A percentile compares a stretch with the other conserved stretches of the same genome.
These are phyloP conservation scores for Linnemannia zychae DNA, from an alignment of 192 early-diverging fungal species.

Conservation along the genomic window DNA sequence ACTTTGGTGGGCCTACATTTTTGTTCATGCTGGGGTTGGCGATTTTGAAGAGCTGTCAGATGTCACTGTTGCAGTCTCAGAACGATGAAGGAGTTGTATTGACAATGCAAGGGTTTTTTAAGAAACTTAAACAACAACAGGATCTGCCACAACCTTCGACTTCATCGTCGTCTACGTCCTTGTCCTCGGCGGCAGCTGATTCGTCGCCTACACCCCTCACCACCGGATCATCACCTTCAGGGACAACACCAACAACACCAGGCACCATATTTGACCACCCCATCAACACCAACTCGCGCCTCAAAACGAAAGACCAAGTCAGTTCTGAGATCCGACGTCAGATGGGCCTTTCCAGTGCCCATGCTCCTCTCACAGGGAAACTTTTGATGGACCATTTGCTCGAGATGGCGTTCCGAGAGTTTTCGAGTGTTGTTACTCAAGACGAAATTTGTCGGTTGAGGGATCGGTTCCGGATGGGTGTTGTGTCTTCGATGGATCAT, in stretches of 20 bases:
- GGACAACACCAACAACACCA: background rate
- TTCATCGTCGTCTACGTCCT: background rate
- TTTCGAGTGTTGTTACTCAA: conserved; percentile 28
- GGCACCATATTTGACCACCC: background rate
- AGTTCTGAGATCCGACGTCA: background rate
- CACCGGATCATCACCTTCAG: background rate
- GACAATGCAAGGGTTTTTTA: conserved; percentile 39
- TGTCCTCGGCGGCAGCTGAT: background rate
- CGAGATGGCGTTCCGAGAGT: conserved; percentile 28
- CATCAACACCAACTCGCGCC: background rate
- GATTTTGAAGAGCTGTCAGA: conserved; percentile 45
- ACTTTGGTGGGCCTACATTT: conserved; percentile 29
- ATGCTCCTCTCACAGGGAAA: background rate
- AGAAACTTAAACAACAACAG: conserved; percentile 14
- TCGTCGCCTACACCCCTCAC: too few species aligned
- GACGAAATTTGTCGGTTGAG: conserved; percentile 34
- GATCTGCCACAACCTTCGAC: background rate
- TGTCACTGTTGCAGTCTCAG: conserved; percentile 19
- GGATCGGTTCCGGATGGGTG: conserved; percentile 43
- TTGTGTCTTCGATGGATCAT: conserved; percentile 30
- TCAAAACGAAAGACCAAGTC: background rate
- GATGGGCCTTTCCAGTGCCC: background rate
- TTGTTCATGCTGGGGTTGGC: conserved; percentile 48
- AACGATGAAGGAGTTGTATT: conserved; percentile 41
- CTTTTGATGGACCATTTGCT: conserved; percentile 33